Evolutionary conservation across 495 filamentous ascomycete genomes (phyloP).

Genomic region (Hypomontagnella submonticulosa): DNA sequence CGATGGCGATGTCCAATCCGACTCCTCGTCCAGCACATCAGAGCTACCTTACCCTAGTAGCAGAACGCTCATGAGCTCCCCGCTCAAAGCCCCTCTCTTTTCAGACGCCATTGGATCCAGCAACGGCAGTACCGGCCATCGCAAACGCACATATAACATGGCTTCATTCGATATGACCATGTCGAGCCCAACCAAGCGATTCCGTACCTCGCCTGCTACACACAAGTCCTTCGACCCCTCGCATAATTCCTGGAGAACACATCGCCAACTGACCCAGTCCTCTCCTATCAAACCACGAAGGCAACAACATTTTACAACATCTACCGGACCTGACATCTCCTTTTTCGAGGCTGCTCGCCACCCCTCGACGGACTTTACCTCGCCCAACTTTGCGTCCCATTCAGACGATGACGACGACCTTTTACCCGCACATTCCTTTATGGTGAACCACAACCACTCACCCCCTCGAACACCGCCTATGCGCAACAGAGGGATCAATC

Average conservation of each 20-base stretch:
- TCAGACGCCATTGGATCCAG: slow-evolving; percentile 73
- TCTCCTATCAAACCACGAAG: slow-evolving; percentile 78
- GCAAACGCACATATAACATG: slow-evolving; percentile 66
- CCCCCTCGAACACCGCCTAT: slow-evolving; percentile 85
- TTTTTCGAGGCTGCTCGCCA: slow-evolving; percentile 72
- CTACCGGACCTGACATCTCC: slow-evolving; percentile 69
- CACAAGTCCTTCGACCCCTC: slow-evolving; percentile 66
- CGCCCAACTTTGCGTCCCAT: slow-evolving; percentile 68
- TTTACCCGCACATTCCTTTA: slow-evolving; percentile 80
- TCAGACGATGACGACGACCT: slow-evolving; percentile 86
- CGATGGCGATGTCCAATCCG: slow-evolving; percentile 75
- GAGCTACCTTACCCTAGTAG: slow-evolving; percentile 62
- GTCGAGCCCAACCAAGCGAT: slow-evolving; percentile 70
- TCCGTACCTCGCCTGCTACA: slow-evolving; percentile 72
- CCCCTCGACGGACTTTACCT: slow-evolving; percentile 71
- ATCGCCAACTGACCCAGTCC: slow-evolving; percentile 79
- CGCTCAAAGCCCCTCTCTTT: slow-evolving; percentile 73
- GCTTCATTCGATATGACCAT: slow-evolving; percentile 59
- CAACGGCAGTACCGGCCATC: slow-evolving; percentile 62
- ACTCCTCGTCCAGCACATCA: slow-evolving; percentile 81
- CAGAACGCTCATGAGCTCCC: slow-evolving; percentile 69
- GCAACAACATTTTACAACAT: slow-evolving; percentile 71
- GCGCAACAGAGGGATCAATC: slow-evolving; percentile 60
- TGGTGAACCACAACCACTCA: slow-evolving; percentile 65
- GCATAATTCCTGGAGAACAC: slow-evolving; percentile 75